These are phyloP conservation scores for Melampsora larici-populina DNA, from an alignment of 1,284 basidiomycete genomes.

Conservation along the genomic window DNA sequence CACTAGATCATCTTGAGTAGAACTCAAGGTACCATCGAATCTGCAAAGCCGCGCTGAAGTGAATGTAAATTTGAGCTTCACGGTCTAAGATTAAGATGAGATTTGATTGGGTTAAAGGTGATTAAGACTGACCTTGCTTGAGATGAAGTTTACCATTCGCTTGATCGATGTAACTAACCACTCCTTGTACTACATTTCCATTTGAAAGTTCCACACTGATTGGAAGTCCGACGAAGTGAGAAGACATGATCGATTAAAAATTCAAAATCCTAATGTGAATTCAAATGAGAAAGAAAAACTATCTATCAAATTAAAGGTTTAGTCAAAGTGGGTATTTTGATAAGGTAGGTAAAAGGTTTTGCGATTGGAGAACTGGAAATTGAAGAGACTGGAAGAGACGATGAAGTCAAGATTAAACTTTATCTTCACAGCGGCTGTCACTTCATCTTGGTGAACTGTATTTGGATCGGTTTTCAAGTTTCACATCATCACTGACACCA, in stretches of 20 bases:
- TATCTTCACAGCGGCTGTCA: no score
- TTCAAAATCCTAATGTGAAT: no score
- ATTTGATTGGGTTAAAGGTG: background rate
- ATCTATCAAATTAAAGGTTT: no score
- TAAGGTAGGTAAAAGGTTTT: no score
- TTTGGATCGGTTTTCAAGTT: no score
- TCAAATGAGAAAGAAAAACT: no score
- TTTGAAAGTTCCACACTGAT: slow-evolving; percentile 39
- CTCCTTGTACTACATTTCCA: slow-evolving; percentile 30
- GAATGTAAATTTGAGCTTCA: background rate
- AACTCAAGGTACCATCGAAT: slow-evolving; percentile 28
- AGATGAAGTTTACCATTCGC: slow-evolving; percentile 27
- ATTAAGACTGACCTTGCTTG: slow-evolving; percentile 6
- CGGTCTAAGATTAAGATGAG: background rate
- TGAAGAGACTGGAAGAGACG: no score
- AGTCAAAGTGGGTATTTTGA: no score
- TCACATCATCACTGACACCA: no score
- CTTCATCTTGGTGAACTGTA: no score
- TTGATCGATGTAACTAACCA: slow-evolving; percentile 32
- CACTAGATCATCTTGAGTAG: slow-evolving; percentile 10
- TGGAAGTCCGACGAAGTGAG: slow-evolving; percentile 29
- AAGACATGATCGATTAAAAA: slow-evolving; percentile 7
- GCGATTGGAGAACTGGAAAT: no score
- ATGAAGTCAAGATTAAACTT: no score
- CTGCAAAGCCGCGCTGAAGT: slow-evolving; percentile 6